Percentiles rank a stretch among this genome's conserved stretches.
Evolutionary conservation across 73 alveolate genomes (phyloP).

Genomic region (Urostyla sp.): DNA sequence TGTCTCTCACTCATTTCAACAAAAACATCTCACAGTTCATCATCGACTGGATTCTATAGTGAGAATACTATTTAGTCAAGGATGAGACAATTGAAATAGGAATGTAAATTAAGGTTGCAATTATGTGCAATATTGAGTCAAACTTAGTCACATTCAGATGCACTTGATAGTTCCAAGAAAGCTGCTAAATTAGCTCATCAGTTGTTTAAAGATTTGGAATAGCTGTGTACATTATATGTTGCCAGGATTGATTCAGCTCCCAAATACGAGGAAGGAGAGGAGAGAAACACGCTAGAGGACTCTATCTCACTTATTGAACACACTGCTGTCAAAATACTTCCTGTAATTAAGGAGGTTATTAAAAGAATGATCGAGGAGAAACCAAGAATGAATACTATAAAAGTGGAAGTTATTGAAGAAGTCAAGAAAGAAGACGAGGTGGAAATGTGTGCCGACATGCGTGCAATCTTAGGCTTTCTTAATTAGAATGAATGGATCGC

Average conservation of each 20-base stretch:
- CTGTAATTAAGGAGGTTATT: constrained; percentile 13
- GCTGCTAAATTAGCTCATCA: constrained; percentile 26
- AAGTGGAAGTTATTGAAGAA: neutral
- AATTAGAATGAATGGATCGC: constrained; percentile 83
- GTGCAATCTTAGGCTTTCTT: constrained; percentile 67
- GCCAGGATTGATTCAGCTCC: constrained; percentile 46
- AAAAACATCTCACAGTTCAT: too few species aligned
- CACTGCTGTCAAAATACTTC: constrained; percentile 20
- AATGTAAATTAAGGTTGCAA: constrained; percentile 35
- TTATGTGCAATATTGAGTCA: constrained; percentile 51
- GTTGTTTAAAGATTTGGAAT: constrained; percentile 48
- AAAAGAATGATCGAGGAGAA: constrained; percentile 44
- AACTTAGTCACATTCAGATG: constrained; percentile 47
- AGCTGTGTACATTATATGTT: constrained; percentile 40
- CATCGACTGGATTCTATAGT: too few species aligned
- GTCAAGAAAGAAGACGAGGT: constrained; percentile 16
- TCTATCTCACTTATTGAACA: constrained; percentile 32
- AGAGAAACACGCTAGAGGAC: constrained; percentile 40
- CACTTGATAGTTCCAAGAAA: constrained; percentile 50
- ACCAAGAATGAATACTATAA: constrained; percentile 12
- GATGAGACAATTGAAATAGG: constrained; percentile 39
- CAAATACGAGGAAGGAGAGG: constrained; percentile 8
- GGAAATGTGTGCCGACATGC: constrained; percentile 61
- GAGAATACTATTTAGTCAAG: constrained; percentile 29
- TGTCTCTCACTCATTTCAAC: constrained; percentile 7